phyloP scores from a whole-genome alignment of 2,329 filamentous ascomycete species.

The Paecilomyces sp. region DNA sequence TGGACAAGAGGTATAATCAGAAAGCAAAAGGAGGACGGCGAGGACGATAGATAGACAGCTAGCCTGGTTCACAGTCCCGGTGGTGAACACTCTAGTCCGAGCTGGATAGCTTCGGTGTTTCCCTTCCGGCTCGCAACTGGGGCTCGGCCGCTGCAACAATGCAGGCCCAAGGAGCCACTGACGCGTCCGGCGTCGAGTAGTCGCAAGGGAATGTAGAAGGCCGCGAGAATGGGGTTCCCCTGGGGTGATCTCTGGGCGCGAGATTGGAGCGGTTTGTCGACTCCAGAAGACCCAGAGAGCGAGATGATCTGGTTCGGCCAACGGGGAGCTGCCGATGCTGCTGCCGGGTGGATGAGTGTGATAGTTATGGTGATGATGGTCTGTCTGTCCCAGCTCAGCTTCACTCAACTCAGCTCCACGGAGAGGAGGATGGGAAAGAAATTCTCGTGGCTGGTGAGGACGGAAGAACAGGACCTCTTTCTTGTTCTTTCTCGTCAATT shows the following conservation, averaged over 20 bases:
- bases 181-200: neutral
- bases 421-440: neutral
- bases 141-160: neutral
- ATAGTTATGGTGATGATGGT: too few species aligned
- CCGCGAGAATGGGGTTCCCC: neutral
- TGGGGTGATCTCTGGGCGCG: neutral
- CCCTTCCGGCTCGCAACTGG: neutral
- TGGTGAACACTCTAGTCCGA: neutral
- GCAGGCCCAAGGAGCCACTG: neutral
- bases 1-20: neutral
- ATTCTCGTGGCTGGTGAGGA: neutral
- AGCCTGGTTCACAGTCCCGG: neutral
- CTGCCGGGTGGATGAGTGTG: neutral
- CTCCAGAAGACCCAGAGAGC: neutral
- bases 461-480: neutral
- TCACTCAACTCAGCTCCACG: neutral
- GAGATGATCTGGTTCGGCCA: neutral
- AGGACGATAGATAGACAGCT: neutral
- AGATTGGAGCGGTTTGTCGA: neutral
- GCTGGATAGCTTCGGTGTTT: neutral
- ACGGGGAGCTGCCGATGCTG: neutral
- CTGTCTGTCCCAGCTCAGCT: too few species aligned
- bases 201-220: neutral
- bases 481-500: neutral
- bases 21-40: too few species aligned